Evolutionary conservation across 2,329 filamentous ascomycete genomes (phyloP).

Genomic region (Rutstroemia sp.): DNA sequence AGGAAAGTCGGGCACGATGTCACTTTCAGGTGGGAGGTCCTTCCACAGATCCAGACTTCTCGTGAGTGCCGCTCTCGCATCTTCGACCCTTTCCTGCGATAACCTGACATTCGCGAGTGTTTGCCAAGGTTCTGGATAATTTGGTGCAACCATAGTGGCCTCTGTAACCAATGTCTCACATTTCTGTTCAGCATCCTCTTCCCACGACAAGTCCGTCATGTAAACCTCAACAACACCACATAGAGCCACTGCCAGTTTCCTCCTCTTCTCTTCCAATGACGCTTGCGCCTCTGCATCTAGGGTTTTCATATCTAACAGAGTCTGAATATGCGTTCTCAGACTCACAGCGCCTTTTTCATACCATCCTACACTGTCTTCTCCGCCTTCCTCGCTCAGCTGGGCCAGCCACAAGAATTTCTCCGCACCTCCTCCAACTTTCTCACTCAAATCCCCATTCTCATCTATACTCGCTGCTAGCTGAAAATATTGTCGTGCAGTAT

Average conservation of each 20-base stretch:
- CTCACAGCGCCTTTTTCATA: conserved; percentile 64
- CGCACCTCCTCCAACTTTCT: conserved; percentile 69
- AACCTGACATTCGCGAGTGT: conserved; percentile 91
- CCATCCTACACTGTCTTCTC: conserved; percentile 58
- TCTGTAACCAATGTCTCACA: conserved; percentile 89
- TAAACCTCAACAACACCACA: conserved; percentile 95
- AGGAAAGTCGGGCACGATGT: conserved; percentile 74
- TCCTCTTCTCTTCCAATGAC: conserved; percentile 61
- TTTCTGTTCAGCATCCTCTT: conserved; percentile 78
- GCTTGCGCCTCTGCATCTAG: conserved; percentile 34
- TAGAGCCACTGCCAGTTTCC: conserved; percentile 81
- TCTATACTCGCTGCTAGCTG: conserved; percentile 68
- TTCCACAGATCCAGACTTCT: conserved; percentile 81
- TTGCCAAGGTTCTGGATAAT: conserved; percentile 83
- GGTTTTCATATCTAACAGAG: conserved; percentile 45
- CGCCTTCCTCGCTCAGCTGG: conserved; percentile 71
- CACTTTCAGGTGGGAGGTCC: conserved; percentile 64
- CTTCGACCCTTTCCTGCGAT: conserved; percentile 71
- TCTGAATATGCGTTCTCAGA: conserved; percentile 63
- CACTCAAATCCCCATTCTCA: conserved; percentile 61
- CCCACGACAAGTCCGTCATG: conserved; percentile 96
- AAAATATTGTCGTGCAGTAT: conserved; percentile 67
- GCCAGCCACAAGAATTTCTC: conserved; percentile 96
- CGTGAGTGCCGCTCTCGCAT: conserved; percentile 71
- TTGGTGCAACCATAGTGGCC: conserved; percentile 76